Conservation (phyloP, 2,329 filamentous ascomycete species). For the Claviceps purpurea region DNA sequence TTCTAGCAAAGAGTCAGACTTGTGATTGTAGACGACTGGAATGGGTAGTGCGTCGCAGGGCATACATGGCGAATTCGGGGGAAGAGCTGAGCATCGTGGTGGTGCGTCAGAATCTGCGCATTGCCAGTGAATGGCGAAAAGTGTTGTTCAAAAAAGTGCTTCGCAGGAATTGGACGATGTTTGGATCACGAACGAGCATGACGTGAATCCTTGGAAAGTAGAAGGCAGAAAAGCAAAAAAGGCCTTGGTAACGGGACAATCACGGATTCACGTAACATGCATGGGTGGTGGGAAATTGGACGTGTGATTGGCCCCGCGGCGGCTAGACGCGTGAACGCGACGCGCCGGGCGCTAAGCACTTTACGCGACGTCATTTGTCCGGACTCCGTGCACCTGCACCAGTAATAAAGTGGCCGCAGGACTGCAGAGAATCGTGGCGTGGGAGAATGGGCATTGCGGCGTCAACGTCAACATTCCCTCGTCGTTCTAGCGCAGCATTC, state of each 20-base stretch:
- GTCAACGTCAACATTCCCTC: neutral
- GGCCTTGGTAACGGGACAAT: neutral
- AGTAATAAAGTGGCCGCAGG: neutral
- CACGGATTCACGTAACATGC: neutral
- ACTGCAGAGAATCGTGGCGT: neutral
- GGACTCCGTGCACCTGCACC: neutral
- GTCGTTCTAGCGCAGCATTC: conserved; percentile 3
- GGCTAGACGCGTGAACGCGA: conserved; percentile 6
- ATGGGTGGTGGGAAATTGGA: neutral
- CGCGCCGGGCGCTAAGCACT: conserved; percentile 4
- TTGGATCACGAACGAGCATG: too few relatives aligned
- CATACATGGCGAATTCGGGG: conserved; percentile 18
- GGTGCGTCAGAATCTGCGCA: too few relatives aligned
- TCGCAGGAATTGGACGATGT: too few relatives aligned
- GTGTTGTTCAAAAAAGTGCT: too few relatives aligned
- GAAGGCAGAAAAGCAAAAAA: too few relatives aligned
- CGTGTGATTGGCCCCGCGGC: too few relatives aligned
- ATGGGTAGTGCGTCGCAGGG: too few relatives aligned
- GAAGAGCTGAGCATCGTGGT: conserved; percentile 10
- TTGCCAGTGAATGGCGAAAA: too few relatives aligned
- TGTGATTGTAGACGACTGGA: too few relatives aligned
- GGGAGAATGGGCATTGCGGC: neutral
- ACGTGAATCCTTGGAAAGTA: too few relatives aligned
- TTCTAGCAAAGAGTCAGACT: conserved; percentile 12
- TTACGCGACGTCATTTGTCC: conserved; percentile 8